Conservation (phyloP, 2,329 filamentous ascomycete species). For the Acrodontium crateriforme region DNA sequence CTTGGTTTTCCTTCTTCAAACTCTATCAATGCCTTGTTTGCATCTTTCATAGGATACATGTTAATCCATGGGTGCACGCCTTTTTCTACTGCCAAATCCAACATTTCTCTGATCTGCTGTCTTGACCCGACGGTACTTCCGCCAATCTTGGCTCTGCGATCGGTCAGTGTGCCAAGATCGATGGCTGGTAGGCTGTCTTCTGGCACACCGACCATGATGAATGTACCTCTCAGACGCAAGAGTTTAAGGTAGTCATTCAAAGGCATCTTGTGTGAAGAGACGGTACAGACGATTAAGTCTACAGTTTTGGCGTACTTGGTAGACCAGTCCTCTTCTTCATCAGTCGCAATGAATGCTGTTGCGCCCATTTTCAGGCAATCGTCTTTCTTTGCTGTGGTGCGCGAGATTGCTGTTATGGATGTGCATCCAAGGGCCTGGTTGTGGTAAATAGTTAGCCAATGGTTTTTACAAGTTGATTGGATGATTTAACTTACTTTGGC, state of each 20-base stretch:
- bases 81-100: slow-evolving; percentile 30
- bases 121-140: slow-evolving; percentile 22
- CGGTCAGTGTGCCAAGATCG: slow-evolving; percentile 22
- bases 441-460: no score
- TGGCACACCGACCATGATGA: neutral
- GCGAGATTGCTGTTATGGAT: slow-evolving; percentile 45
- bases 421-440: slow-evolving; percentile 48
- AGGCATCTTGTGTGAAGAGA: slow-evolving; percentile 26
- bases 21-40: neutral
- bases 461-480: no score
- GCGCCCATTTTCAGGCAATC: slow-evolving; percentile 46
- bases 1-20: neutral
- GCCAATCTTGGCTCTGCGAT: slow-evolving; percentile 21
- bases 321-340: slow-evolving; percentile 42
- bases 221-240: slow-evolving; percentile 14
- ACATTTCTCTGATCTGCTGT: slow-evolving; percentile 26
- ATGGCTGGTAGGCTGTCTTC: slow-evolving; percentile 9
- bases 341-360: slow-evolving; percentile 45
- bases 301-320: slow-evolving; percentile 46
- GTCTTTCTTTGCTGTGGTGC: slow-evolving; percentile 45
- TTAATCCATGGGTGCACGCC: slow-evolving; percentile 31
- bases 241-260: slow-evolving; percentile 14
- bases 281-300: slow-evolving; percentile 64
- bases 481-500: no score
- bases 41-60: slow-evolving; percentile 26